These are phyloP conservation scores for Sporisorium graminicola DNA, from an alignment of 1,284 basidiomycete genomes.

Conservation along the genomic window DNA sequence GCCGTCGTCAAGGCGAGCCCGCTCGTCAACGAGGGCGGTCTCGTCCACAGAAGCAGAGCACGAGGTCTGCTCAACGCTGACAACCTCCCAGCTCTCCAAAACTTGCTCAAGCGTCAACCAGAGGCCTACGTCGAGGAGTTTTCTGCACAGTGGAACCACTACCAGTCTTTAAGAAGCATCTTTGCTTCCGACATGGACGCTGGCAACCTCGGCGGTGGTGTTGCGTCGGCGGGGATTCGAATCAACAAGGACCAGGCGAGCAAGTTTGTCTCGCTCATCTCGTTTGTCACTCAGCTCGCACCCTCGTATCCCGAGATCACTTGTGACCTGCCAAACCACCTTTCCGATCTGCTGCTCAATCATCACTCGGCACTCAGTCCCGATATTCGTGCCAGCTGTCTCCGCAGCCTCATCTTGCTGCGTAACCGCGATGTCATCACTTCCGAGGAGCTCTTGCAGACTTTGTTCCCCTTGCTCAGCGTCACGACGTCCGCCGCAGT, in stretches of 20 bases:
- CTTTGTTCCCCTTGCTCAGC: constrained; percentile 91
- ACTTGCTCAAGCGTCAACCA: constrained; percentile 93
- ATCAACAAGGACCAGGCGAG: constrained; percentile 62
- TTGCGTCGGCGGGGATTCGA: constrained; percentile 31
- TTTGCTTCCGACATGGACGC: constrained; percentile 72
- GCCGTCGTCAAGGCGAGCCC: constrained; percentile 48
- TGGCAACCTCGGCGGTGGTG: constrained; percentile 4
- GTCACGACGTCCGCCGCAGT: constrained; percentile 83
- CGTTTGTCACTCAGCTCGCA: constrained; percentile 75
- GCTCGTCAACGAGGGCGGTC: constrained; percentile 61
- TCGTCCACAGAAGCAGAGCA: constrained; percentile 62
- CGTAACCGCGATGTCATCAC: constrained; percentile 92
- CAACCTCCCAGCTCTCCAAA: constrained; percentile 82
- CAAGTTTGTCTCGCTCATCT: constrained; percentile 62
- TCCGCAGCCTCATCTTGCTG: constrained; percentile 76
- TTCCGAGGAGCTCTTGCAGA: constrained; percentile 91
- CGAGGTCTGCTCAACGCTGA: constrained; percentile 66
- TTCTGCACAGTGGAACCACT: constrained; percentile 98
- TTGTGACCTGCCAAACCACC: constrained; percentile 49
- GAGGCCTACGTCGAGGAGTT: constrained; percentile 94
- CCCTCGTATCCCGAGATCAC: constrained; percentile 61
- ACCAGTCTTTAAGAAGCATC: constrained; percentile 86
- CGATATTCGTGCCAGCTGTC: constrained; percentile 59
- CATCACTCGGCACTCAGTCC: constrained; percentile 64
- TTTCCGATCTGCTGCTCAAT: constrained; percentile 63